Evolutionary conservation across 108 stramenopile genomes (phyloP), one percentile per base, ranked within the genome.

Genomic region (Cylindrotheca fusiformis): DNA sequence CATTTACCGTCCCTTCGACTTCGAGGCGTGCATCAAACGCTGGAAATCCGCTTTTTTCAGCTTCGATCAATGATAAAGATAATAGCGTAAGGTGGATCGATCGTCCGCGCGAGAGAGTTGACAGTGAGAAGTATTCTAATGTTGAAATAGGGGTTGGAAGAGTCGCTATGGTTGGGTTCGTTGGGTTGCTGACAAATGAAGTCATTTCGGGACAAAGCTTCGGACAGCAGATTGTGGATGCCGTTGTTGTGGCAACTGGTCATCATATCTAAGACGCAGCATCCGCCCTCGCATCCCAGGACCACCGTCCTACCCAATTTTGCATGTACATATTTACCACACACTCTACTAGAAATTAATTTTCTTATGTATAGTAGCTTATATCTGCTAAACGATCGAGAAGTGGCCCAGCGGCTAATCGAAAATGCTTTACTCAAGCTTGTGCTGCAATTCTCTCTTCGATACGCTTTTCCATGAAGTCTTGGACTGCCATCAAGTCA

Each of bases 401-500:
- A n/a, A n/a, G n/a, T n/a, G n/a, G n/a, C n/a, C n/a, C n/a, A n/a
- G n/a, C n/a, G n/a, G n/a, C n/a, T n/a, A n/a, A n/a, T n/a, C n/a
- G n/a, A n/a, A n/a, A n/a, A n/a, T 47, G 20, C 19, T 47, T 47
- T 14, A 44, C 14, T 44, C 5, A 14, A 44, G n/a, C 12, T 32
- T 66, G 51, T 1, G 36, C 23, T 19, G 71, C 71, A 49, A 72
- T 52, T 41, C 71, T 45, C 32, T 72, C 71, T 53, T 44, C 71
- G 55, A 72, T 72, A 8, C 50, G 47, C 62, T 67, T 81, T 41
- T 83, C 79, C 77, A 95, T 76, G 60, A 91, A 95, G 20, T 77
- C 85, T 74, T 95, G 90, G 0, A 95, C 88, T 0, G 69, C 76
- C 63, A 68, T 63, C 6, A 86, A 68, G 60, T 95, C 93, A 60